Evolutionary conservation across 345 rosid species (phyloP).

Genomic region (Lenwebbia sp.): DNA sequence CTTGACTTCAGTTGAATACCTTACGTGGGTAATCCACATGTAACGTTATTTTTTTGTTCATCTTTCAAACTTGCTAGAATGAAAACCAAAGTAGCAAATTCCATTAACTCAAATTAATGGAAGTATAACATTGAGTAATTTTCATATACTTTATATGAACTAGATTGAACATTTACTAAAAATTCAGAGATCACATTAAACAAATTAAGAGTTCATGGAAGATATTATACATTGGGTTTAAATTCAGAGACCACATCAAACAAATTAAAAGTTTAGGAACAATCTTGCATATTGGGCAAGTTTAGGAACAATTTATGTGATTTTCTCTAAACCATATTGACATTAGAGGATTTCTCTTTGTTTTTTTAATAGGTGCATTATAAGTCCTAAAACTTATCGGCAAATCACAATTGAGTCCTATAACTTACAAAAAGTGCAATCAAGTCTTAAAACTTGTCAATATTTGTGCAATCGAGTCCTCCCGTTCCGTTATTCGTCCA

Average conservation of each 20-base stretch:
- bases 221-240: background rate
- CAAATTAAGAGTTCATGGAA: background rate
- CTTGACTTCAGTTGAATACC: background rate
- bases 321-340: background rate
- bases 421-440: too few species aligned
- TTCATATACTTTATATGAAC: background rate
- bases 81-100: background rate
- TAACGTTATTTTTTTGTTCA: background rate
- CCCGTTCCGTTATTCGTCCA: too few species aligned
- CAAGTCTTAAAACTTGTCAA: too few species aligned
- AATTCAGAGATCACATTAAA: accelerated
- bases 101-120: background rate
- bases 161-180: background rate
- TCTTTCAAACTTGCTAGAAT: accelerated
- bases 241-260: background rate
- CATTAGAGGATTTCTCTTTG: background rate
- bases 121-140: background rate
- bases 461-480: too few species aligned
- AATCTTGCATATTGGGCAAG: background rate
- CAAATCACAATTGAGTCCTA: too few species aligned
- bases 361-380: too few species aligned
- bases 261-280: background rate
- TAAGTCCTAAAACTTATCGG: too few species aligned
- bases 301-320: background rate
- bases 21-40: background rate